Percentiles rank a stretch among this genome's conserved stretches.
Evolutionary conservation across 345 rosid genomes (phyloP).

Genomic region (Hibiscus mutabilis): DNA sequence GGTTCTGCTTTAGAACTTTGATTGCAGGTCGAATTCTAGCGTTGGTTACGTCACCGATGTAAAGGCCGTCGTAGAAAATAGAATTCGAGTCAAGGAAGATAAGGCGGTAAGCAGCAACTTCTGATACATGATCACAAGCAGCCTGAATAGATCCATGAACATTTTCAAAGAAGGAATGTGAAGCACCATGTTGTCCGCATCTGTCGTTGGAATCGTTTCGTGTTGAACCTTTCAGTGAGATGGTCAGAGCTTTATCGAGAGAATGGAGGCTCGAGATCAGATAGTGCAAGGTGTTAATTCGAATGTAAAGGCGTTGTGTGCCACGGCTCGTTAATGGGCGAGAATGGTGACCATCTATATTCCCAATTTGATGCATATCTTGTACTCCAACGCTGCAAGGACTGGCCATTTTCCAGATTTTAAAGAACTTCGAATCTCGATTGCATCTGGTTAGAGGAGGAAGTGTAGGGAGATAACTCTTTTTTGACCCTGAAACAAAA

Average conservation of each 20-base stretch:
- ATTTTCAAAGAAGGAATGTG: conserved; percentile 53
- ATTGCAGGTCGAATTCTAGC: conserved; percentile 57
- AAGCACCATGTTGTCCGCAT: conserved; percentile 24
- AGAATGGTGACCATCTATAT: conserved; percentile 52
- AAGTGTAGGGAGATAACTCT: conserved; percentile 71
- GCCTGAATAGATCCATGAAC: conserved; percentile 51
- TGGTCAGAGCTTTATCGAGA: conserved; percentile 65
- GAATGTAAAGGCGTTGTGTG: conserved; percentile 81
- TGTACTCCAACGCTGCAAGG: conserved; percentile 44
- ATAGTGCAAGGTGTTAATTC: conserved; percentile 81
- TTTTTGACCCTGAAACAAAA: conserved; percentile 55
- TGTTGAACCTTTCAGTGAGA: conserved; percentile 44
- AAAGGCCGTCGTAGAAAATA: conserved; percentile 65
- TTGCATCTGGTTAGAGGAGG: conserved; percentile 92
- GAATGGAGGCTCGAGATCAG: conserved; percentile 65
- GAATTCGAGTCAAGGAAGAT: conserved; percentile 71
- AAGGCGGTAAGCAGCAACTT: conserved; percentile 80
- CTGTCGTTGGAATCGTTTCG: conserved; percentile 31
- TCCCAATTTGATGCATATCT: conserved; percentile 19
- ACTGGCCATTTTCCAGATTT: conserved; percentile 67
- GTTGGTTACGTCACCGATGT: conserved; percentile 49
- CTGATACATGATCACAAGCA: conserved; percentile 77
- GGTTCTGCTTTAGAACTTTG: conserved; percentile 64
- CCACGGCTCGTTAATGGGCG: conserved; percentile 91
- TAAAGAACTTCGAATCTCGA: conserved; percentile 51